Evolutionary conservation across 768 basidiomycete genomes (phyloP).

Genomic region (Boletus huronensis): DNA sequence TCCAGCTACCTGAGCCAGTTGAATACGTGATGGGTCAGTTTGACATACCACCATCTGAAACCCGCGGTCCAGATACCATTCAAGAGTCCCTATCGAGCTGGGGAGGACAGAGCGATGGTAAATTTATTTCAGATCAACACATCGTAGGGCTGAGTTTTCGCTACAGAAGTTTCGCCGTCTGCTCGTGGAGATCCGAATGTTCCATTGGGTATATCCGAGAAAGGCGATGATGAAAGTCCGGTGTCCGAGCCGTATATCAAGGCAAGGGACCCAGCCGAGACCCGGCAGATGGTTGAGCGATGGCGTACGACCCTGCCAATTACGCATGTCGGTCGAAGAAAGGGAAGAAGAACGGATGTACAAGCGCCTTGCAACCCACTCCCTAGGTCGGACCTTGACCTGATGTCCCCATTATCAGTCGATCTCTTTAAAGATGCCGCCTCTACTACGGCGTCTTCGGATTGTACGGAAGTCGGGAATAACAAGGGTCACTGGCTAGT

Average conservation of each 20-base stretch:
- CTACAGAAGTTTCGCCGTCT: conserved; percentile 24
- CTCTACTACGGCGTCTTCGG: conserved; percentile 30
- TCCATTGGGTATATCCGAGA: conserved; percentile 22
- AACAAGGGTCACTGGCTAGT: conserved; percentile 33
- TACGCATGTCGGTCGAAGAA: conserved; percentile 6
- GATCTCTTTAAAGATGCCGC: conserved; percentile 25
- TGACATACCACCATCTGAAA: conserved; percentile 21
- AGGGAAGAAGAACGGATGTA: conserved; percentile 7
- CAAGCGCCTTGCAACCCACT: conserved; percentile 4
- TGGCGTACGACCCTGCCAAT: conserved; percentile 31
- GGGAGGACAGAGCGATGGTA: conserved; percentile 30
- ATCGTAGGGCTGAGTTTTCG: neutral
- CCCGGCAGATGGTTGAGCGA: conserved; percentile 29
- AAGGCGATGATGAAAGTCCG: conserved; percentile 10
- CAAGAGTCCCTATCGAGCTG: conserved; percentile 32
- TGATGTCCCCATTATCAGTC: conserved; percentile 17
- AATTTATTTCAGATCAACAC: neutral
- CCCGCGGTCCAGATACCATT: conserved; percentile 12
- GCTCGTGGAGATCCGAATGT: conserved; percentile 12
- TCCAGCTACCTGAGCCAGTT: conserved; percentile 31
- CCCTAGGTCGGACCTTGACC: conserved; percentile 6
- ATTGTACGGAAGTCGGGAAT: conserved; percentile 30
- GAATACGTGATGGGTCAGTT: conserved; percentile 31
- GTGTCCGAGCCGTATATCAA: conserved; percentile 16
- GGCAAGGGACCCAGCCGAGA: conserved; percentile 23